A percentile compares a stretch with the other conserved stretches of the same genome.
Conservation (phyloP, 108 stramenopile species). For the Pseudonitzschia multistriata region DNA sequence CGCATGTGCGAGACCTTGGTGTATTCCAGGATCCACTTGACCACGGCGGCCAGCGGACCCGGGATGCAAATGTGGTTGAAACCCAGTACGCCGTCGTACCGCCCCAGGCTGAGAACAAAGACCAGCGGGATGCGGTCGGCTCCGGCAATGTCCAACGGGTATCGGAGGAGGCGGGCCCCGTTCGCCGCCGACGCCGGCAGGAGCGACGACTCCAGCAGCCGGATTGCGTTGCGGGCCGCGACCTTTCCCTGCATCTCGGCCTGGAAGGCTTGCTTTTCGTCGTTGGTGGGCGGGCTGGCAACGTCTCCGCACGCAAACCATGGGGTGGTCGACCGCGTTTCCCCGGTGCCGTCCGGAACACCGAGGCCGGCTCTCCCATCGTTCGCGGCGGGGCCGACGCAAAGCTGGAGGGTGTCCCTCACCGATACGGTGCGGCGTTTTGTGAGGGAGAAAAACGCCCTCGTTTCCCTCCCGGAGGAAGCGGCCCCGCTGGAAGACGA, state of each 20-base stretch:
- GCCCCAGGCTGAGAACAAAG: conserved; percentile 27
- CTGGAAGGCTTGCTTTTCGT: conserved; percentile 37
- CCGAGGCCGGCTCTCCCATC: background rate
- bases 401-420: conserved; percentile 14
- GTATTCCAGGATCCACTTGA: conserved; percentile 34
- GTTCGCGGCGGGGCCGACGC: background rate
- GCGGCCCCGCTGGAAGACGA: too few relatives aligned
- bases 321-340: background rate
- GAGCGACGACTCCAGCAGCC: background rate
- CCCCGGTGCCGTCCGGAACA: background rate
- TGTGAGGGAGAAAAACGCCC: background rate
- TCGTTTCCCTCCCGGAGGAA: background rate
- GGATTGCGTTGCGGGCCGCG: conserved; percentile 27
- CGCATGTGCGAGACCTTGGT: conserved; percentile 37
- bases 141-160: conserved; percentile 24
- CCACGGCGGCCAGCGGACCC: conserved; percentile 28
- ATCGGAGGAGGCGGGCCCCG: background rate
- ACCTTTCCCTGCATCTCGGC: conserved; percentile 29
- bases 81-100: conserved; percentile 27
- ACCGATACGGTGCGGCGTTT: conserved; percentile 11
- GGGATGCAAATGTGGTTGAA: conserved; percentile 21
- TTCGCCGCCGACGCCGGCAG: background rate
- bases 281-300: conserved; percentile 24
- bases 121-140: conserved; percentile 26
- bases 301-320: conserved; percentile 34